phyloP scores from a whole-genome alignment of 192 early-diverging fungal genomes.

The Allomyces macrogynus region DNA sequence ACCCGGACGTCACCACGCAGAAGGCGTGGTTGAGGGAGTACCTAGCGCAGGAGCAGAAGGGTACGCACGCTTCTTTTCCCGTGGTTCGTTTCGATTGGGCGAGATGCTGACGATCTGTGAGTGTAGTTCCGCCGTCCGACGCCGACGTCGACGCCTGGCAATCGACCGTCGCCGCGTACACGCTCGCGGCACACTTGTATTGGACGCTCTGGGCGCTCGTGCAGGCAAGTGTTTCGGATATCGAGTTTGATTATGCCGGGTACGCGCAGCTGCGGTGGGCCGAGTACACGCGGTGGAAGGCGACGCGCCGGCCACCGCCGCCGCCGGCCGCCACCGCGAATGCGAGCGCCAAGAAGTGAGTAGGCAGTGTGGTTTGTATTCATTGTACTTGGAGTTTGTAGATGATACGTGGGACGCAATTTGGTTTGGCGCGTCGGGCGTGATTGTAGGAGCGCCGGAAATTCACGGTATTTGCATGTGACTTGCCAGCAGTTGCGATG shows the following conservation, averaged over 20 bases:
- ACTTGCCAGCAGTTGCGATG: no score
- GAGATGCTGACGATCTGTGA: no score
- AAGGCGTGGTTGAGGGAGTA: constrained; percentile 56
- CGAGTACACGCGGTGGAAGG: constrained; percentile 35
- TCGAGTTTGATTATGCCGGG: constrained; percentile 87
- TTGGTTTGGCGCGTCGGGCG: no score
- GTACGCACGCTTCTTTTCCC: constrained; percentile 12
- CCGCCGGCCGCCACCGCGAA: not conserved
- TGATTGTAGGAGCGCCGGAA: no score
- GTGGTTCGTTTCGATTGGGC: not conserved
- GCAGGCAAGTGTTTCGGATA: constrained; percentile 71
- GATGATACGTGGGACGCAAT: no score
- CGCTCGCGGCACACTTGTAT: constrained; percentile 78
- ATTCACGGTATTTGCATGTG: no score
- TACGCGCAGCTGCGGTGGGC: constrained; percentile 64
- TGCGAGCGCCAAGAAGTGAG: not conserved
- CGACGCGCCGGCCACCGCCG: not conserved
- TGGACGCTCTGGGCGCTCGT: constrained; percentile 68
- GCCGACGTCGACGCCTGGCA: constrained; percentile 43
- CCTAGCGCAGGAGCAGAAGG: constrained; percentile 18
- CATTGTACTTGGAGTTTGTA: not conserved
- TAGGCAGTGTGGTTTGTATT: not conserved
- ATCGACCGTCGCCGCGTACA: constrained; percentile 58
- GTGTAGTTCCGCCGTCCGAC: not conserved
- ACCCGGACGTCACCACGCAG: constrained; percentile 53